Conservation (phyloP, 768 basidiomycete genomes). For the Coprinopsis strossmayeri region DNA sequence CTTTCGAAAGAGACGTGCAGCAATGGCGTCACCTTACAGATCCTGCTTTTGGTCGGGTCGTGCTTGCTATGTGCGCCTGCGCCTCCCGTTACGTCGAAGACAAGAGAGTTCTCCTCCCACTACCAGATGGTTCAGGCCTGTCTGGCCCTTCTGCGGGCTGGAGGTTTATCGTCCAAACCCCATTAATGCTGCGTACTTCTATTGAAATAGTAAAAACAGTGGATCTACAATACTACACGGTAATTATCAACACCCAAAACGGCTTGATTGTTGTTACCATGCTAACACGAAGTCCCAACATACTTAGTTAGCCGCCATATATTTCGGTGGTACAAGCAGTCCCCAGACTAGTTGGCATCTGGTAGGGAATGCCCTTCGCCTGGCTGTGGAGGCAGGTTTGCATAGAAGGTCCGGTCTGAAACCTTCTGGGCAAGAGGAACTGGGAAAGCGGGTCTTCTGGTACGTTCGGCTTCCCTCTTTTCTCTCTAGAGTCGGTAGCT, state of each 20-base stretch:
- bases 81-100: constrained; percentile 55
- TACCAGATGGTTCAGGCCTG: constrained; percentile 21
- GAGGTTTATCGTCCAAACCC: constrained; percentile 57
- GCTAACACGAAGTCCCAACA: too few relatives aligned
- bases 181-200: constrained; percentile 46
- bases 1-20: constrained; percentile 46
- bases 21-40: constrained; percentile 44
- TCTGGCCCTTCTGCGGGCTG: constrained; percentile 45
- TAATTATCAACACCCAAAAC: constrained; percentile 27
- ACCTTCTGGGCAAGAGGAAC: constrained; percentile 43
- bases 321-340: constrained; percentile 31
- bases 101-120: constrained; percentile 23
- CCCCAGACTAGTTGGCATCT: neutral
- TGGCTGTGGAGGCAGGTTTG: constrained; percentile 56
- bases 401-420: constrained; percentile 39
- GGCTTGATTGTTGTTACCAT: too few relatives aligned
- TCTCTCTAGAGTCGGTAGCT: neutral
- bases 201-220: constrained; percentile 53
- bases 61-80: constrained; percentile 62
- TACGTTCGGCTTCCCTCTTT: constrained; percentile 14
- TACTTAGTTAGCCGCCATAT: constrained; percentile 22
- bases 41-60: constrained; percentile 42
- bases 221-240: constrained; percentile 66
- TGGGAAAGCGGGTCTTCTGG: constrained; percentile 58
- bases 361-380: constrained; percentile 42